Percentiles rank a stretch among this genome's conserved stretches.
These are phyloP conservation scores for Erythrophleum ivorense DNA, from an alignment of 331 rosid species.

Conservation along the genomic window DNA sequence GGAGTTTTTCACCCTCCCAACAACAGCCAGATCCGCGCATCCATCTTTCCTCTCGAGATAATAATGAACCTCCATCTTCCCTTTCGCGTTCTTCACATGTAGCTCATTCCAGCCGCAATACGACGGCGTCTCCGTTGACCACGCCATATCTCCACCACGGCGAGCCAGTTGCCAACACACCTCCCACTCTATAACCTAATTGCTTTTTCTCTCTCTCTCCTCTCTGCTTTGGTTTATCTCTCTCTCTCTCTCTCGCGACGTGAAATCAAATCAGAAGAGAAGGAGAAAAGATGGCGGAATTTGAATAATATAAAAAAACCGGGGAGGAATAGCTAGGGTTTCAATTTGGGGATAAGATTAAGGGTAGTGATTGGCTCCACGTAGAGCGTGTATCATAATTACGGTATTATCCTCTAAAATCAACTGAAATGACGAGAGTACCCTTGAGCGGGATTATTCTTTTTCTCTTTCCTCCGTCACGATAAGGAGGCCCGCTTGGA, in stretches of 20 bases:
- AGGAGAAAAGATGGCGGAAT: neutral
- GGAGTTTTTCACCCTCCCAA: constrained; percentile 75
- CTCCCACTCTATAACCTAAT: constrained; percentile 11
- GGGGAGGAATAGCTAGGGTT: constrained; percentile 54
- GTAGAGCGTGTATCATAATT: no score
- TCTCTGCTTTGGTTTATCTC: no score
- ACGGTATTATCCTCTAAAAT: no score
- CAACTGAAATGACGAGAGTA: no score
- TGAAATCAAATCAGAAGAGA: neutral
- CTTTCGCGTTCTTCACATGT: constrained; percentile 56
- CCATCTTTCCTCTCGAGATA: constrained; percentile 58
- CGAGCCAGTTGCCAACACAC: no score
- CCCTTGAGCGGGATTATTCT: no score
- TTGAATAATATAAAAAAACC: constrained; percentile 45
- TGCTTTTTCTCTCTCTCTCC: no score
- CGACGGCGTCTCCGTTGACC: constrained; percentile 49
- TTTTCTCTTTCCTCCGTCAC: no score
- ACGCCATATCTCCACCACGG: constrained; percentile 58
- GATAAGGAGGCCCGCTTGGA: no score
- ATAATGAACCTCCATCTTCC: constrained; percentile 73
- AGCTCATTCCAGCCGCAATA: constrained; percentile 69
- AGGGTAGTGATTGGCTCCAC: no score
- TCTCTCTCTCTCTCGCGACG: constrained; percentile 13
- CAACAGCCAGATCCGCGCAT: constrained; percentile 70
- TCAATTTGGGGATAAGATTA: constrained; percentile 60